Base-by-base conservation (phyloP, 352 stramenopile genomes). In the Phytophthora tubulina region DNA sequence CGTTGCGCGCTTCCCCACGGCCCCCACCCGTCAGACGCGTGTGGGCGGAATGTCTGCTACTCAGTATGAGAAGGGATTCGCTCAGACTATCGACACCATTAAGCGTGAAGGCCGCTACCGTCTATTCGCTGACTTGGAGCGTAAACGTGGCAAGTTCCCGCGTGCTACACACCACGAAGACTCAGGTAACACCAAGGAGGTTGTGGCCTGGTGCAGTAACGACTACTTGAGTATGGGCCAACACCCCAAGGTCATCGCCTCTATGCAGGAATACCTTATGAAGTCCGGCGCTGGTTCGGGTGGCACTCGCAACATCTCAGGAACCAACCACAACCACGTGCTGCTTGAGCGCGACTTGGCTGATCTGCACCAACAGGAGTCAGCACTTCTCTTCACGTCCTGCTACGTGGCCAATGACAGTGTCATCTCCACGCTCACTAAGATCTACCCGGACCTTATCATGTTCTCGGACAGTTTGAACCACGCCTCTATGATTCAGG, bases 391-490 rank as follows among this genome's bases (percentile, higher is more conserved):
- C 8, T 97, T 97, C 72, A 96, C 90, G 41, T 96, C 86, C 0
- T 97, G 91, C 81, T 97, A 96, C 65, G 91, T 97, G 49, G 90
- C 90, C 64, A 97, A 97, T 75, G 91, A 97, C 72, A 93, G 89
- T 39, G 87, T 95, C 36, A 96, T 97, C 69, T 81, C 64, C 32
- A 96, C 91, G 3, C 81, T 97, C 27, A 88, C 86, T 56, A 97
- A 97, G 85, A 93, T 97, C 65, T 96, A 97, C 78, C 92, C 92
- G 17, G 88, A 89, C 52, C 72, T 96, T 9, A 81, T 96, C 71
- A 96, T 97, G 83, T 92, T 97, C 71, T 96, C 86, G 1, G 93
- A 98, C 82, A 82, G 75, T 41, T 73, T 98, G 32, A 98, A 98
- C 79, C 94, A 98, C 75, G 92, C 93, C 61, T 93, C 84, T 1